Evolutionary conservation across 179 eudicot genomes (phyloP), one percentile per base, ranked within the genome.

Genomic region (Spergularia azorica): DNA sequence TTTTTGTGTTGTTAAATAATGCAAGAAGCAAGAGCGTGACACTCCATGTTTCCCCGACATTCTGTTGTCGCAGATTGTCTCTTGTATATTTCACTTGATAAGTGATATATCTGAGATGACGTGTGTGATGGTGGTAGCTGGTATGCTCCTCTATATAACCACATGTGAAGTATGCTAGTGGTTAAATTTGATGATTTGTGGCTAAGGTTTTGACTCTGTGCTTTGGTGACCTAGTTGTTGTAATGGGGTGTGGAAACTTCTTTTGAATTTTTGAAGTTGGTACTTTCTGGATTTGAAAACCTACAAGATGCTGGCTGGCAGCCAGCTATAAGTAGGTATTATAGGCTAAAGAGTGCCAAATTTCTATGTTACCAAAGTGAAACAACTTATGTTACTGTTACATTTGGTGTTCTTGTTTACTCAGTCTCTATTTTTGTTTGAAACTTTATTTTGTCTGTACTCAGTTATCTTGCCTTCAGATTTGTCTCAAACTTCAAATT

Each of bases 401-500:
- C 39, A 26, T 61, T 20, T 61, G 48, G 6, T 13, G 13, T 36
- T 36, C 6, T 17, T 1, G n/a, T 32, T 10, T 12, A 63, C 32
- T 63, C 32, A 9, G n/a, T 32, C 48, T 43, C 5, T 43, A 7
- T 17, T 2, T 36, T n/a, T 59, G 50, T 48, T 43, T 4, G 8
- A 43, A 43, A 43, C 8, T 4, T 43, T 43, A 43, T 43, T 43
- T 4, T 26, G 48, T 5, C 36, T 66, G 32, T 32, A 11, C 17
- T 38, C 38, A 20, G 2, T 32, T 74, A 54, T 66, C n/a, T 11
- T 52, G 17, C 1, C 39, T 26, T 15, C 3, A 59, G 66, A 50
- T 50, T 70, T 17, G 59, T 67, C 39, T 48, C 67, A 58, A 58
- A 52, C 79, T 59, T 16, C 18, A 62, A 14, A 50, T 17, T 69